Base-by-base conservation (phyloP, 129 eudicot species). In the Apium graveolens region DNA sequence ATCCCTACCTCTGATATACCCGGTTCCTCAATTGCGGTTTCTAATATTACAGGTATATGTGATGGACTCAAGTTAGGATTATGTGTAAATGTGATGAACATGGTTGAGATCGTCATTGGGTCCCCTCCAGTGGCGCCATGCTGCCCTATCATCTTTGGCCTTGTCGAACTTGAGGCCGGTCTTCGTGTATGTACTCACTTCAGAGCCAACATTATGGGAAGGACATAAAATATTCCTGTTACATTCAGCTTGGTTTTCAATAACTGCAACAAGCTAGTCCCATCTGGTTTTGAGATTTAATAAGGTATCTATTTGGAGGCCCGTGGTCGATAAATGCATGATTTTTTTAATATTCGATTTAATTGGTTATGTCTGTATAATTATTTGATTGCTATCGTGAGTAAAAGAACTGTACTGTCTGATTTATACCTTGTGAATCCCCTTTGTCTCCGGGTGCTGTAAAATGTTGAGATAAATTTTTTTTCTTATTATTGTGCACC, bases 131-230 rank as follows among this genome's bases (percentile, higher is more conserved):
- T 42, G 55, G 60, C 44, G n/a, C 85, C 84, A 48, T 89, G 94
- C 43, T 89, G 94, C 84, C 35, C 79, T 43, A 85, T 86, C 14
- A 79, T 90, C 42, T 68, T 75, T 41, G 91, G 90, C 21, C 84
- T 90, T 48, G 73, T 83, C 76, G 95, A 87, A 44, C 80, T 82
- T 21, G 91, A 90, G 5, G 95, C 91, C 4, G 91, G 90, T 8
- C 77, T 83, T 44, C 87, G 95, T 78, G 84, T 90, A 35, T 90
- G 95, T 85, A 87, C 91, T 37, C 86, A 87, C 42, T 71, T 90
- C 24, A 87, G 84, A 71, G 90, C 90, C 16, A 83, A 83, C 27
- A 73, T 90, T 53, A 77, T 88, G 74, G 90, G 92, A 11, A 86
- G 51, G 76, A 89, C 80, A 55, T 89, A n/a, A 9, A 77, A 89